Conservation (phyloP, 768 basidiomycete genomes). For the Pholiota microspora region DNA sequence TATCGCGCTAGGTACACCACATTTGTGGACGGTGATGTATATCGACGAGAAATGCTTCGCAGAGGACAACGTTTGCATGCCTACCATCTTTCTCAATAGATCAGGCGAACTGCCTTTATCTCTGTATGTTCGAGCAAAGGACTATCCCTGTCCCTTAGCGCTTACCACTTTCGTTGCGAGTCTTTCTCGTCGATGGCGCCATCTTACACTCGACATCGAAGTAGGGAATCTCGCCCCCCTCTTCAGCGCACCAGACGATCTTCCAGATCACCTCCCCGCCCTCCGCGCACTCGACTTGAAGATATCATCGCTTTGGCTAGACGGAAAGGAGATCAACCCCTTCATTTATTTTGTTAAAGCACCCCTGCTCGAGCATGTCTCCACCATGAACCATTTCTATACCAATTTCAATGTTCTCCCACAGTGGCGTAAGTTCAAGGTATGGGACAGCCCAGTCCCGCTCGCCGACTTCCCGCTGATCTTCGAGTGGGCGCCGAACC, state of each 20-base stretch:
- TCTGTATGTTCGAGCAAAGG: not conserved
- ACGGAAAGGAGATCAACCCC: not conserved
- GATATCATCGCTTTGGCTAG: not conserved
- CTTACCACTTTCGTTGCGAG: not conserved
- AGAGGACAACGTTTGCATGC: not conserved
- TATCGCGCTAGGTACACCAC: constrained; percentile 6
- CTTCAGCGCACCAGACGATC: not conserved
- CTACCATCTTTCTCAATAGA: not conserved
- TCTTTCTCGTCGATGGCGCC: constrained; percentile 2
- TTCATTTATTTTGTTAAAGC: not conserved
- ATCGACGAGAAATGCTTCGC: not conserved
- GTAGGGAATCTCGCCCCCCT: not conserved
- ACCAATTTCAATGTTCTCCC: not conserved
- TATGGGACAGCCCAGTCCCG: not conserved
- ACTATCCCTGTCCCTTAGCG: not conserved
- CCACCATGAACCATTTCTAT: not conserved
- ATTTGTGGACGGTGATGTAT: constrained; percentile 7
- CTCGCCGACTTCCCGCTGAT: constrained; percentile 1
- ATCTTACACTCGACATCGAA: not conserved
- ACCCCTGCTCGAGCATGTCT: not conserved
- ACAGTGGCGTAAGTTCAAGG: not conserved
- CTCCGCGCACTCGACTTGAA: constrained; percentile 1
- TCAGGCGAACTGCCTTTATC: constrained; percentile 7
- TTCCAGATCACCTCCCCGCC: not conserved
- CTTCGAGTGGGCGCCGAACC: constrained; percentile 3